phyloP scores from a whole-genome alignment of 2,329 filamentous ascomycete species.

The Penicillium digitatum region DNA sequence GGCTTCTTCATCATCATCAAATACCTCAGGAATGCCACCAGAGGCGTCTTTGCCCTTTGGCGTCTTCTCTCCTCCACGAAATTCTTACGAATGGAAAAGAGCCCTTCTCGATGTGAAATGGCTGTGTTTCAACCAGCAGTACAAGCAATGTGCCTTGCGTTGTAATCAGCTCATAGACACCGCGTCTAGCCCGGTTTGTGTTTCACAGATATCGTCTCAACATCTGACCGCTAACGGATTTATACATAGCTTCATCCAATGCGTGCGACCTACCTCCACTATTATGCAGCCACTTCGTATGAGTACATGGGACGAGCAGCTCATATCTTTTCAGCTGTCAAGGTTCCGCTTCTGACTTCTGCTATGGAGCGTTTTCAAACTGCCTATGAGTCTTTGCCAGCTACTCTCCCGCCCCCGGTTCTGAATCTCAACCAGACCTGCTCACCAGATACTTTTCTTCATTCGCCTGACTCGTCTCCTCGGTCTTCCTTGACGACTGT shows the following conservation, averaged over 20 bases:
- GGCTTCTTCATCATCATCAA: background rate
- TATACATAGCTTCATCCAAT: conserved; percentile 32
- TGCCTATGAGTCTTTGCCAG: conserved; percentile 31
- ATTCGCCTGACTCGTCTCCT: background rate
- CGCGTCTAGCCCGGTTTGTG: conserved; percentile 27
- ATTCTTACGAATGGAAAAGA: conserved; percentile 32
- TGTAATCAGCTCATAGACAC: conserved; percentile 31
- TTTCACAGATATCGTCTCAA: background rate
- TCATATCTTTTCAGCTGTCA: conserved; percentile 44
- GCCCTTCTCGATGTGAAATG: conserved; percentile 35
- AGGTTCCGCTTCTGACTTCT: conserved; percentile 39
- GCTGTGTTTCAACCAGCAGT: conserved; percentile 37
- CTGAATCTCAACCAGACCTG: background rate
- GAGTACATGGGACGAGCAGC: conserved; percentile 47
- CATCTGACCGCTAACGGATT: background rate
- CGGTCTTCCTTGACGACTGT: background rate
- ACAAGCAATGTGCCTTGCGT: conserved; percentile 40
- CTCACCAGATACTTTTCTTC: background rate
- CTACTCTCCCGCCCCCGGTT: conserved; percentile 3
- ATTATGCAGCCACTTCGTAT: conserved; percentile 47
- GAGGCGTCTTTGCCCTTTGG: conserved; percentile 18
- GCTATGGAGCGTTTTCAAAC: conserved; percentile 41
- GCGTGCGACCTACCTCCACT: conserved; percentile 41
- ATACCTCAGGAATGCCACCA: background rate
- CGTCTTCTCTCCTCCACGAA: conserved; percentile 14